phyloP scores from a whole-genome alignment of 129 eudicot species.

The Arctium lappa region DNA sequence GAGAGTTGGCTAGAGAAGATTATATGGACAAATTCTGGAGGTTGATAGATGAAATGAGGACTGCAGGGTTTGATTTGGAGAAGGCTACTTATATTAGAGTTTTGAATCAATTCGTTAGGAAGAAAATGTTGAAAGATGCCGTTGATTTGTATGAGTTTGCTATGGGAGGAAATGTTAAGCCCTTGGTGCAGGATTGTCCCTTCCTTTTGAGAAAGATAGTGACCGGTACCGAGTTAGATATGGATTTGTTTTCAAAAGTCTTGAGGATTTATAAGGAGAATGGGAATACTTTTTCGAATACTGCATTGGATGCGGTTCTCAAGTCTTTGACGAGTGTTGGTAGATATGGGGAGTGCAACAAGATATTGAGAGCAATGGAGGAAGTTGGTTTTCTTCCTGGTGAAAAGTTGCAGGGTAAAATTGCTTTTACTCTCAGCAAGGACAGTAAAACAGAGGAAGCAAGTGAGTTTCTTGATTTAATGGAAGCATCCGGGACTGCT shows the following conservation, averaged over 20 bases:
- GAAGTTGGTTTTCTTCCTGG: slow-evolving; percentile 53
- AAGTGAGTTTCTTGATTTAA: slow-evolving; percentile 39
- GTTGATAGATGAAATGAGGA: slow-evolving; percentile 62
- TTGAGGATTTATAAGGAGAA: slow-evolving; percentile 45
- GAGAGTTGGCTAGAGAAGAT: slow-evolving; percentile 61
- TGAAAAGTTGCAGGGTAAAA: slow-evolving; percentile 37
- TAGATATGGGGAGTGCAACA: slow-evolving; percentile 51
- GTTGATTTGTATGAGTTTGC: slow-evolving; percentile 75
- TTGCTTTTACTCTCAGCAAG: slow-evolving; percentile 56
- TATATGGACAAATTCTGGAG: slow-evolving; percentile 65
- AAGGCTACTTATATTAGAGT: slow-evolving; percentile 40
- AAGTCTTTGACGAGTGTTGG: slow-evolving; percentile 82
- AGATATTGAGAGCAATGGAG: slow-evolving; percentile 64
- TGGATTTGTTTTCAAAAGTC: slow-evolving; percentile 63
- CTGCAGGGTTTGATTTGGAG: slow-evolving; percentile 50
- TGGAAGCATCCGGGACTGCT: slow-evolving; percentile 29
- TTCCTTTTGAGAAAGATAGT: slow-evolving; percentile 71
- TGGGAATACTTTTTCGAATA: slow-evolving; percentile 44
- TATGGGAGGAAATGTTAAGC: slow-evolving; percentile 56
- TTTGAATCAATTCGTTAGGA: slow-evolving; percentile 46
- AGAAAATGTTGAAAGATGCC: slow-evolving; percentile 56
- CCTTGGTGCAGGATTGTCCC: slow-evolving; percentile 47
- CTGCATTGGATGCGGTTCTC: slow-evolving; percentile 44
- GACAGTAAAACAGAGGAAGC: slow-evolving; percentile 47
- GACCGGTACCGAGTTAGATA: slow-evolving; percentile 46